Conservation (phyloP, 2,329 filamentous ascomycete genomes). For the Grosmannia huntii region DNA sequence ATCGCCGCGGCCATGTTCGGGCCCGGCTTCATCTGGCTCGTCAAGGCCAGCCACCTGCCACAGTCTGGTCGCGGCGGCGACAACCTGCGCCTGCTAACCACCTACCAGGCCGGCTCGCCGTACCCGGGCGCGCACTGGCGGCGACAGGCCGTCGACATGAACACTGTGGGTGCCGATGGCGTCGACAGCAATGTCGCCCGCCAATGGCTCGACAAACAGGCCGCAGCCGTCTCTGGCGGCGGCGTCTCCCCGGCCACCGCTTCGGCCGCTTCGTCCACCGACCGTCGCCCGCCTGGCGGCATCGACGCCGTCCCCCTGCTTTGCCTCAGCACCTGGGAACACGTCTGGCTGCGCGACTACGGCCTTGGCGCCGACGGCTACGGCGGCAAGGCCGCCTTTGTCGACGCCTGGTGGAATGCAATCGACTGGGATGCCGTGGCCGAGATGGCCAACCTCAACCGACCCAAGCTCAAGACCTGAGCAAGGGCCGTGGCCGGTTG, state of each 20-base stretch:
- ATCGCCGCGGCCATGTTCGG: conserved; percentile 90
- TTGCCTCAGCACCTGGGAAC: conserved; percentile 94
- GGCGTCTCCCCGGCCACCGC: conserved; percentile 6
- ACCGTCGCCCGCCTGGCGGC: conserved; percentile 47
- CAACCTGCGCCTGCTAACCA: conserved; percentile 58
- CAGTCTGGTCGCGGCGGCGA: conserved; percentile 11
- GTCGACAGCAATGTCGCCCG: conserved; percentile 12
- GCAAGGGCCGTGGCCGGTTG: not conserved
- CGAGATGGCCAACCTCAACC: conserved; percentile 21
- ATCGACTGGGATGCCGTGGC: conserved; percentile 76
- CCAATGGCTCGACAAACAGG: conserved; percentile 27
- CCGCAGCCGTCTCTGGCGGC: conserved; percentile 15
- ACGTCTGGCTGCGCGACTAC: conserved; percentile 80
- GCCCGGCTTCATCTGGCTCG: conserved; percentile 93
- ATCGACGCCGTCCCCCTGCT: conserved; percentile 63
- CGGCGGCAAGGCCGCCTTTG: conserved; percentile 61
- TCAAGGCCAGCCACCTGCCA: conserved; percentile 31
- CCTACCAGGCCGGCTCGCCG: conserved; percentile 84
- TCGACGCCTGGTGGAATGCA: conserved; percentile 73
- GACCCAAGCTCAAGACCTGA: conserved; percentile 11
- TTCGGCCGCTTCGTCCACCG: conserved; percentile 3
- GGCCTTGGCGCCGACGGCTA: conserved; percentile 43
- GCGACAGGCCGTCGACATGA: conserved; percentile 56
- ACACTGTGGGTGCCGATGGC: conserved; percentile 37
- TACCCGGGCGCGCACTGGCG: conserved; percentile 78